A percentile compares a stretch with the other conserved stretches of the same genome.
These are phyloP conservation scores for Chionographis japonica DNA, from an alignment of 106 monocot species.

Conservation along the genomic window DNA sequence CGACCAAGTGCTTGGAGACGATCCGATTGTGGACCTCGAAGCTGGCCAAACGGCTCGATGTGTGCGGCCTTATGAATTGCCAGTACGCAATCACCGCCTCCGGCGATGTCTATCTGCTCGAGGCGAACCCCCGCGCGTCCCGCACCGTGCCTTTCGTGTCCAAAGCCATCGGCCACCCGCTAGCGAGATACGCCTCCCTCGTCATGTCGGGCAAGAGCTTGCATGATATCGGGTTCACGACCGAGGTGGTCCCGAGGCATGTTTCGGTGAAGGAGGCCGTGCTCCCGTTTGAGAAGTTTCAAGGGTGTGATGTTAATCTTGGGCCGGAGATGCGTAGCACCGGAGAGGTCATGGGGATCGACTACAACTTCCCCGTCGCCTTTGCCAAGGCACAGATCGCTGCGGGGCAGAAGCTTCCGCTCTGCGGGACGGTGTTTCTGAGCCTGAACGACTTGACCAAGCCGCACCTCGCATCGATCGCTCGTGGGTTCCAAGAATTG, in stretches of 20 bases:
- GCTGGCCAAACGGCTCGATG: constrained; percentile 66
- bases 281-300: constrained; percentile 95
- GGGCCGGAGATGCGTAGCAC: constrained; percentile 99
- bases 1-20: constrained; percentile 43
- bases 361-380: constrained; percentile 71
- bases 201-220: constrained; percentile 91
- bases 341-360: constrained; percentile 98
- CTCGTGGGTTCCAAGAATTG: constrained; percentile 57
- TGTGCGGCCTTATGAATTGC: constrained; percentile 97
- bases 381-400: constrained; percentile 99
- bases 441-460: constrained; percentile 94
- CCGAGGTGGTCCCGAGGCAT: constrained; percentile 77
- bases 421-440: constrained; percentile 62
- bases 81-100: constrained; percentile 89
- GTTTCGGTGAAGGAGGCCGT: constrained; percentile 94
- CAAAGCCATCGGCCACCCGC: constrained; percentile 89
- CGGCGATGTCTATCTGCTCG: constrained; percentile 79
- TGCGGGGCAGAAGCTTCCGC: constrained; percentile 89
- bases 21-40: constrained; percentile 79
- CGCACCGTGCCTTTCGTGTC: constrained; percentile 97
- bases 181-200: constrained; percentile 92
- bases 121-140: constrained; percentile 96
- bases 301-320: constrained; percentile 91
- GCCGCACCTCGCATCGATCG: constrained; percentile 72
- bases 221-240: constrained; percentile 55